Evolutionary conservation across 345 rosid species (phyloP).

Genomic region (Bruguiera sexangula): DNA sequence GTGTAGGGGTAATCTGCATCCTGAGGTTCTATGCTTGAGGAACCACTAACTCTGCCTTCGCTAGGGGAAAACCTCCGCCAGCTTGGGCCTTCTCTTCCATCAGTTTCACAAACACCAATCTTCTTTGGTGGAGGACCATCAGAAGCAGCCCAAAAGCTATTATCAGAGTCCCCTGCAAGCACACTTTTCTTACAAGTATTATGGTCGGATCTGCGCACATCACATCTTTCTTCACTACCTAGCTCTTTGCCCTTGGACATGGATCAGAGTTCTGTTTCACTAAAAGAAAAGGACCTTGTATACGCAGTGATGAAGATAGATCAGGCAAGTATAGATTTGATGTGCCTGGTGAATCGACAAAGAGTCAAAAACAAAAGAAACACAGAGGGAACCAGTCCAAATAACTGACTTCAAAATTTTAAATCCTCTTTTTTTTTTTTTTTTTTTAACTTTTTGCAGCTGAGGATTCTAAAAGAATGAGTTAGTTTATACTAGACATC

Average conservation of each 20-base stretch:
- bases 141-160: constrained; percentile 13
- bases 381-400: too few species aligned
- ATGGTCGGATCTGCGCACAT: constrained; percentile 3
- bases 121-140: constrained; percentile 18
- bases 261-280: constrained; percentile 18
- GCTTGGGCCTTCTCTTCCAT: constrained; percentile 7
- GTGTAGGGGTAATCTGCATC: constrained; percentile 83
- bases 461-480: neutral
- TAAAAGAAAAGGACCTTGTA: neutral
- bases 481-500: neutral
- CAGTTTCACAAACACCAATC: constrained; percentile 18
- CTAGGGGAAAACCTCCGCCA: constrained; percentile 4
- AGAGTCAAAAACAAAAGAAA: too few species aligned
- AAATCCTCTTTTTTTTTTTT: too few species aligned
- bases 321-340: too few species aligned
- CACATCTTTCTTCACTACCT: constrained; percentile 31
- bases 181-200: constrained; percentile 21
- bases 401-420: too few species aligned
- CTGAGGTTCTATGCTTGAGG: constrained; percentile 55
- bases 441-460: too few species aligned
- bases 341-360: too few species aligned
- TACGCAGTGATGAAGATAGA: too few species aligned
- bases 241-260: constrained; percentile 40
- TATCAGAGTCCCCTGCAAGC: constrained; percentile 24
- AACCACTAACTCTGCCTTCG: constrained; percentile 25